Evolutionary conservation across 345 rosid species (phyloP).

Genomic region (Arabidopsis arenosa): DNA sequence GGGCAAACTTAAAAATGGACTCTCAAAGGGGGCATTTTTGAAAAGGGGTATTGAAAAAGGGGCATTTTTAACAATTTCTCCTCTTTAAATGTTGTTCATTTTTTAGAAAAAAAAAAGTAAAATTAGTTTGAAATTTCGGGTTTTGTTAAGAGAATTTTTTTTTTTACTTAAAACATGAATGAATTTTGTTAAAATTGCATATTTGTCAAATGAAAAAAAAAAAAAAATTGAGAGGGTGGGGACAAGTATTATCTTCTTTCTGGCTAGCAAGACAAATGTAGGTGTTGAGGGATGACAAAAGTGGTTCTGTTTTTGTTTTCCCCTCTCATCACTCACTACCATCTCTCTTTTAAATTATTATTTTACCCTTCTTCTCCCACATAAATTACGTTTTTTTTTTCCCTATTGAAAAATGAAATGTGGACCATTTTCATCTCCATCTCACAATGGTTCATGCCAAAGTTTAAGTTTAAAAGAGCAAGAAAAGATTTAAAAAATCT

Average conservation of each 20-base stretch:
- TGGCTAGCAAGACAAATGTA: slow-evolving; percentile 46
- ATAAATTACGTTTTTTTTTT: slow-evolving; percentile 14
- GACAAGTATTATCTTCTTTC: slow-evolving; percentile 52
- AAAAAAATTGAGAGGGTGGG: slow-evolving; percentile 43
- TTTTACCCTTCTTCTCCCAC: slow-evolving; percentile 34
- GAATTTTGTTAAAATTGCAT: not conserved
- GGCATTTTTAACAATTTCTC: too few relatives aligned
- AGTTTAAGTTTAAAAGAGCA: not conserved
- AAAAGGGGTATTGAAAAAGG: too few relatives aligned
- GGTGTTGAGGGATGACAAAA: slow-evolving; percentile 42
- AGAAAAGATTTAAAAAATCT: not conserved
- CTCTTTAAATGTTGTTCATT: not conserved
- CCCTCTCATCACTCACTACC: slow-evolving; percentile 45
- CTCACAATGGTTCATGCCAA: not conserved
- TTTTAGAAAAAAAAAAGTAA: not conserved
- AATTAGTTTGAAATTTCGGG: not conserved
- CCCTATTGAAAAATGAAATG: not conserved
- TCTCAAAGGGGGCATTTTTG: too few relatives aligned
- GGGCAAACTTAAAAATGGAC: too few relatives aligned
- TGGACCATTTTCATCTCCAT: slow-evolving; percentile 35
- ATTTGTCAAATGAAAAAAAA: slow-evolving; percentile 25
- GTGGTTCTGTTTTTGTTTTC: slow-evolving; percentile 45
- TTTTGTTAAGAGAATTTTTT: not conserved
- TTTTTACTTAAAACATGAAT: not conserved
- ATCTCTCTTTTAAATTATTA: slow-evolving; percentile 1